Base-by-base conservation (phyloP, 2,329 filamentous ascomycete genomes). In the Davidsoniella eucalypti region DNA sequence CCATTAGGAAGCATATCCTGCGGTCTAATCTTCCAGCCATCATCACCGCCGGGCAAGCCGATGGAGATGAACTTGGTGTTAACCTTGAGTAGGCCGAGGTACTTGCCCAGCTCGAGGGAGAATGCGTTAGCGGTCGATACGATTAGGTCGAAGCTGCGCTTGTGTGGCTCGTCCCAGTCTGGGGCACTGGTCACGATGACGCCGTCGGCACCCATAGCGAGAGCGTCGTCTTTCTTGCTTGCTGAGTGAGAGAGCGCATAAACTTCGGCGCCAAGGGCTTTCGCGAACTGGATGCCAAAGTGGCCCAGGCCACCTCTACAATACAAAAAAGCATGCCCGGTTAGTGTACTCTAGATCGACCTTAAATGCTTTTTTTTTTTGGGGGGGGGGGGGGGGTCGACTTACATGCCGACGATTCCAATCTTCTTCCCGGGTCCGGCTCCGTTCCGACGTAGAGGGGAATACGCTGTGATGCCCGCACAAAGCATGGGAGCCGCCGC, bases 61-160 rank as follows among this genome's bases (percentile, higher is more conserved):
- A 90, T 83, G 58, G 76, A 84, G 62, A 90, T 76, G 77, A 84
- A 92, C 61, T 73, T 75, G 51, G 82, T 84, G 67, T 87, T 84
- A 52, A 92, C 80, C 65, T 90, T 87, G 62, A 93, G 74, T 58
- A 87, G 75, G 54, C 75, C 76, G 59, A 93, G 75, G 68, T 92
- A 93, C 55, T 80, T 73, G 48, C 66, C 65, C 29, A 86, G 67
- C 60, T 85, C 76, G 65, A 86, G 85, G 44, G 70, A 72, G 47
- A 79, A 75, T 47, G 76, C 80, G 36, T 73, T 78, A 60, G 78
- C 84, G 57, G 84, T 80, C 2, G 77, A 83, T 64, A 87, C 62
- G 58, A 87, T 82, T 47, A 87, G 69, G 64, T 87, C 82, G 55
- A 87, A 82, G 0, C 71, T 75, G 60, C 72, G 69, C 53, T 61